Conservation (phyloP, 495 filamentous ascomycete species). For the Parmelia sp. region DNA sequence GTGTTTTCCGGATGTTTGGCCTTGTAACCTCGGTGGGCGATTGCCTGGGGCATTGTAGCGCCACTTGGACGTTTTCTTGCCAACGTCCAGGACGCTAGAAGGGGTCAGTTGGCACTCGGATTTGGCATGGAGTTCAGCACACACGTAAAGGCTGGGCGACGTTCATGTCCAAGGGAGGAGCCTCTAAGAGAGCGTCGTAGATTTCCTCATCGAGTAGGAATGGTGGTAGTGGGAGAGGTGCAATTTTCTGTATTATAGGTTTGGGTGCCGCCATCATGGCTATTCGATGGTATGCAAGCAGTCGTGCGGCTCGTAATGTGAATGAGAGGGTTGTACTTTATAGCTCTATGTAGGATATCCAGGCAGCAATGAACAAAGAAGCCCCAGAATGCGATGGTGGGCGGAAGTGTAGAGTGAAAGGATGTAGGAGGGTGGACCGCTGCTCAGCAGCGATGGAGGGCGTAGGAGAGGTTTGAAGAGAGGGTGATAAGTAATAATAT, state of each 20-base stretch:
- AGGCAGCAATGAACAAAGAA: neutral
- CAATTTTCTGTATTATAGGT: conserved; percentile 18
- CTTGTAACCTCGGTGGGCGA: conserved; percentile 84
- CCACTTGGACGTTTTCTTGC: conserved; percentile 25
- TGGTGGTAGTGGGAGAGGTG: conserved; percentile 19
- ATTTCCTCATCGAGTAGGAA: conserved; percentile 19
- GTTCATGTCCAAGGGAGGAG: conserved; percentile 3
- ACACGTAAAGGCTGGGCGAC: conserved; percentile 12
- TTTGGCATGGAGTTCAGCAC: neutral
- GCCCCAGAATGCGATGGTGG: neutral
- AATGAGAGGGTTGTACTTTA: neutral
- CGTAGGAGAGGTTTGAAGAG: neutral
- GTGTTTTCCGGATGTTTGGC: conserved; percentile 78
- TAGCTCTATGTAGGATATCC: neutral
- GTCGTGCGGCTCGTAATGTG: neutral
- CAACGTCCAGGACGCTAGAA: conserved; percentile 27
- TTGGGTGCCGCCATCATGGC: conserved; percentile 9
- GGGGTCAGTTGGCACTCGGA: conserved; percentile 5
- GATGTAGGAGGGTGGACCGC: neutral
- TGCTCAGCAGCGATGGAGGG: neutral
- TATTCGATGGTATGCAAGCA: neutral
- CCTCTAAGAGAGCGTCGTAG: conserved; percentile 17
- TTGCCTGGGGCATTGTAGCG: conserved; percentile 56
- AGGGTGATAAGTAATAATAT: neutral
- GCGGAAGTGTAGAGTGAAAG: neutral